Base-by-base conservation (phyloP, 257 asterid species). In the Nicotiana paniculata region DNA sequence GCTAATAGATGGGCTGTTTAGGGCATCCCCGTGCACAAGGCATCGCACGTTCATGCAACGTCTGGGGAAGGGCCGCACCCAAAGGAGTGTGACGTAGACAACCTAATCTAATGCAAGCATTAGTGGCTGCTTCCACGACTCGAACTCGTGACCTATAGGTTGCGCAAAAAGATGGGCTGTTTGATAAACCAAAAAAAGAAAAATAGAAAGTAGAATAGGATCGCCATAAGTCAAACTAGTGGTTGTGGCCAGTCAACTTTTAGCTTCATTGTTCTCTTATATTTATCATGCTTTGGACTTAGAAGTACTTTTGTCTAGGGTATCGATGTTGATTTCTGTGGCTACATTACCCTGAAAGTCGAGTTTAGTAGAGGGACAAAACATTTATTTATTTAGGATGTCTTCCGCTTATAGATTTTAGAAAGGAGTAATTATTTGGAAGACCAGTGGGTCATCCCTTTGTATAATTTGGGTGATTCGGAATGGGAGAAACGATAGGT, bases 1-100 rank as follows among this genome's bases (percentile, higher is more conserved):
- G 24, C 24, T 21, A 21, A 21, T 21, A 21, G 24, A 21, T 21
- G 24, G 0, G 51, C 11, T 43, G 51, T 43, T 43, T 43, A 43
- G 51, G 51, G 51, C 11, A 39, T 3, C 48, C 10, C 48, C 0
- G 3, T 6, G 2, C 9, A 39, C 43, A 37, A 37, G 46, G 2
- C 9, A 7, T 39, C 2, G 3, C 3, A 1, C 0, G 10, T 39
- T 39, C 0, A 7, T 0, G 46, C 46, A 43, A 0, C 3, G 51
- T 43, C 51, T 0, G 0, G 48, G 48, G 48, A 39, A 7, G 48
- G 48, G 48, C 3, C 48, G 0, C 11, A 1, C 0, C 11, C 51
- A 43, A 7, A 43, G 11, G 10, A 3, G 48, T 39, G 10, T 1
- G 10, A 39, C 1, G 3, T 7, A 8, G 48, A 39, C 48, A 7